These are phyloP conservation scores for Xylaria sp. DNA, from an alignment of 2,329 filamentous ascomycete genomes.

Conservation along the genomic window DNA sequence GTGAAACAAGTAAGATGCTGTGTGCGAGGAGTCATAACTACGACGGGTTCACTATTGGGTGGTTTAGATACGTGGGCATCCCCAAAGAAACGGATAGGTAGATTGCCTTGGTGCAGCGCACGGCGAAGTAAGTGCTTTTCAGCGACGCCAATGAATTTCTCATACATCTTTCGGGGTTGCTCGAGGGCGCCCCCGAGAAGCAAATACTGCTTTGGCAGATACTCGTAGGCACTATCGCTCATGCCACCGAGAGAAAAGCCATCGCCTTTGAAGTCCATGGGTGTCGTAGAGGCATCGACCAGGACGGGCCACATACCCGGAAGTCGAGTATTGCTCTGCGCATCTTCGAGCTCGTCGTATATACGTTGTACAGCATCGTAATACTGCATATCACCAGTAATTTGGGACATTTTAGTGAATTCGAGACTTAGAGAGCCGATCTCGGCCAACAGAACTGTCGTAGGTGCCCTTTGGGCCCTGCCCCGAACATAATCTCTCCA, in stretches of 20 bases:
- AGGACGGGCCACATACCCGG: conserved; percentile 72
- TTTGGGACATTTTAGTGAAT: conserved; percentile 72
- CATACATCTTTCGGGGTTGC: conserved; percentile 60
- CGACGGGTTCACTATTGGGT: conserved; percentile 39
- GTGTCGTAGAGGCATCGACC: conserved; percentile 64
- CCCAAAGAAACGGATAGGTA: conserved; percentile 61
- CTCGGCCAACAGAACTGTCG: conserved; percentile 57
- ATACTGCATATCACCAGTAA: conserved; percentile 69
- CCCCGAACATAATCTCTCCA: conserved; percentile 64
- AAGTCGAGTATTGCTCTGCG: conserved; percentile 64
- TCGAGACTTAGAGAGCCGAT: conserved; percentile 70
- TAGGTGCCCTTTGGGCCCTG: conserved; percentile 57
- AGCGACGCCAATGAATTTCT: conserved; percentile 58
- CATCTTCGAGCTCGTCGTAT: conserved; percentile 63
- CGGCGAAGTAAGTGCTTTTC: conserved; percentile 58
- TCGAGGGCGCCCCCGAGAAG: conserved; percentile 71
- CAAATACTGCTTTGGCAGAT: conserved; percentile 73
- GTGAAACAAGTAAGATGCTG: conserved; percentile 72
- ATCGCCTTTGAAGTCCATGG: conserved; percentile 64
- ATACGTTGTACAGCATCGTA: conserved; percentile 72
- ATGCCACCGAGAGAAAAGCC: conserved; percentile 66
- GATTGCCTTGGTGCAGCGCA: conserved; percentile 56
- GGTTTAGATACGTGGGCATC: conserved; percentile 52
- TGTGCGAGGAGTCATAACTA: conserved; percentile 51
- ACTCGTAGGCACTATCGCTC: conserved; percentile 71